Base-by-base conservation (phyloP, 768 basidiomycete genomes). In the Cyclocybe cylindracea region DNA sequence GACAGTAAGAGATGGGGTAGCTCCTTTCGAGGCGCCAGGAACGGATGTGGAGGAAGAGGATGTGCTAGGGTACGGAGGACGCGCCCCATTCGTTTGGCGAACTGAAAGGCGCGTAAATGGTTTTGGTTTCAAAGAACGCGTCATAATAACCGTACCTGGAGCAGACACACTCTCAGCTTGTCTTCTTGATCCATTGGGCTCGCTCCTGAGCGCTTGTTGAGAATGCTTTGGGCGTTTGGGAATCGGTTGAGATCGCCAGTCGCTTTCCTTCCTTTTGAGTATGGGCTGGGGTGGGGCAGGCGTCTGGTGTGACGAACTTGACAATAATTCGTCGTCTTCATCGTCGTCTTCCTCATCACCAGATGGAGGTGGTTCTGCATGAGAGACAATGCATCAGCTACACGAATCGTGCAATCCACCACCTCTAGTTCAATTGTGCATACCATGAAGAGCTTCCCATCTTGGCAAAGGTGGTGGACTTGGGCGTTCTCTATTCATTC, bases 391-490 rank as follows among this genome's bases (percentile, higher is more conserved):
- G 13, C 5, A 7, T 29, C 18, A 16, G 14, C 7, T 14, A 39
- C 35, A 10, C 7, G 16, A 24, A 35, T n/a, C 11, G 11, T 8
- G 7, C 18, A 3, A 35, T 10, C 14, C 10, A 14, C 10, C 13
- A n/a, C 13, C 10, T 8, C 34, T 38, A 31, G 11, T 29, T 29
- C 16, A 10, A 39, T 47, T 9, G 33, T 9, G 36, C 18, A 34
- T 34, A 47, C 46, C 46, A 6, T 47, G 24, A 24, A 47, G 14
- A 19, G 46, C 46, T 10, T 36, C 46, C 46, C 46, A 47, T 38
- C 34, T 24, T 10, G 46, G 46, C 37, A 18, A 36, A 7, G 46
- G 46, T 7, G 46, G 39, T 4, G 36, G 35, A 19, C 46, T 47
- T 36, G 46, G 46, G 31, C 18, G 36, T 19, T 24, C 39, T 19